Evolutionary conservation across 139 green algal genomes (phyloP), one percentile per base, ranked within the genome.

Genomic region (Chlamydomonas schloesseri): DNA sequence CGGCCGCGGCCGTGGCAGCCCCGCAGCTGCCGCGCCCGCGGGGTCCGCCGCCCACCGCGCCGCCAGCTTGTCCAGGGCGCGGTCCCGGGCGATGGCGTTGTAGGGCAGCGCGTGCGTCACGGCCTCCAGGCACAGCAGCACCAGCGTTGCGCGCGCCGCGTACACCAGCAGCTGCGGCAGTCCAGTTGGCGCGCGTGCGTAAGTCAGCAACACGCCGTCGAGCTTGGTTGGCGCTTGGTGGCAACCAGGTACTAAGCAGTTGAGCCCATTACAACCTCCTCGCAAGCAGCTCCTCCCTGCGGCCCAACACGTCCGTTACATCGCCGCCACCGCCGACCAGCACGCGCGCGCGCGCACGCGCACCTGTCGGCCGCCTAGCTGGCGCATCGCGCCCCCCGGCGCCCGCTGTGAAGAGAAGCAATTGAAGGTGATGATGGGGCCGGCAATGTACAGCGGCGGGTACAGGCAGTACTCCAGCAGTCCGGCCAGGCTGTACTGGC

Each of bases 401-500:
- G 55, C 37, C 74, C 96, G 53, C 84, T 99, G 97, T 58, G 90
- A 93, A 0, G 84, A 92, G 88, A 98, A 99, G 70, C 93, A 86
- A 58, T 98, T 96, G 92, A 94, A 99, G 20, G 94, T 95, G 23
- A 94, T 92, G 71, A 94, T 98, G 28, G 97, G 97, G 0, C 97
- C 97, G 4, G 97, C 96, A 50, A 99, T 93, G 90, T 99, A 99
- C 34, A 99, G 89, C n/a, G 97, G 97, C 0, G 94, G 91, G 86
- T 99, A 99, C 26, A 98, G 72, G 13, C 87, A 77, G 73, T 99
- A 97, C 15, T 89, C 89, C 17, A 98, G 73, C 86, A 93, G 20
- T 8, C 21, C 96, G 13, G 74, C 34, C n/a, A 94, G 21, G 58
- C 70, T 85, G 3, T 80, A 72, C 81, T 88, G 58, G 55, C 37